Conservation (phyloP, 192 early-diverging fungal genomes). For the Gonapodya prolifera region DNA sequence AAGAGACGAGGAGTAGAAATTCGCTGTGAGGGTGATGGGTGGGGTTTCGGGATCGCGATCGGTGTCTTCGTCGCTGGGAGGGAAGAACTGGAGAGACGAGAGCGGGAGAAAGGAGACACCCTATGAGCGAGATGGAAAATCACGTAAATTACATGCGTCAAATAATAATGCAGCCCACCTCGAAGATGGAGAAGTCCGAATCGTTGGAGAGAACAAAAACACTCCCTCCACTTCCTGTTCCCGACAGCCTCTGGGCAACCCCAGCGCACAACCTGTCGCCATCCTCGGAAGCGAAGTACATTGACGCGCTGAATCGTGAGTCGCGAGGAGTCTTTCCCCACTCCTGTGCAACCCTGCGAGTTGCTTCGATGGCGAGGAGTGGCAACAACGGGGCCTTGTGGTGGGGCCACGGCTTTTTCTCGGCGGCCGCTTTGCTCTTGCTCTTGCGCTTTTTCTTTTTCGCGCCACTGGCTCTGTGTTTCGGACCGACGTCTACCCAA, state of each 20-base stretch:
- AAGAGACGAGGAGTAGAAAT: background rate
- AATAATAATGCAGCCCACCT: background rate
- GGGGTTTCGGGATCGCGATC: background rate
- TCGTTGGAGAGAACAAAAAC: background rate
- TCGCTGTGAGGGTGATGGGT: background rate
- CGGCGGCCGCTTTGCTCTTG: background rate
- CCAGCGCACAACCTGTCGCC: background rate
- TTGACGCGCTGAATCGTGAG: background rate
- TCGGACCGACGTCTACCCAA: background rate
- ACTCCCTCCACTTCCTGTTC: background rate
- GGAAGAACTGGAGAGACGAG: background rate
- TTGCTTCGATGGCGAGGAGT: background rate
- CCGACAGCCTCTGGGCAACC: background rate
- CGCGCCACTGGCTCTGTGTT: background rate
- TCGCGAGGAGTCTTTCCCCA: background rate
- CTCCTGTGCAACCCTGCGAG: background rate
- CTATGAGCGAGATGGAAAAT: background rate
- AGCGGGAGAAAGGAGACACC: background rate
- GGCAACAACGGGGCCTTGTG: background rate
- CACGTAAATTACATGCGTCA: background rate
- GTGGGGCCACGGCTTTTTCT: background rate
- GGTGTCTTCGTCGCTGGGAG: too few species aligned
- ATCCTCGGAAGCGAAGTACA: background rate
- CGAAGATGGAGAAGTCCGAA: background rate
- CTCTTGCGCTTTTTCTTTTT: background rate